A percentile compares a stretch with the other conserved stretches of the same genome.
Evolutionary conservation across 2,329 filamentous ascomycete species (phyloP).

Genomic region (Aspergillus udagawae): DNA sequence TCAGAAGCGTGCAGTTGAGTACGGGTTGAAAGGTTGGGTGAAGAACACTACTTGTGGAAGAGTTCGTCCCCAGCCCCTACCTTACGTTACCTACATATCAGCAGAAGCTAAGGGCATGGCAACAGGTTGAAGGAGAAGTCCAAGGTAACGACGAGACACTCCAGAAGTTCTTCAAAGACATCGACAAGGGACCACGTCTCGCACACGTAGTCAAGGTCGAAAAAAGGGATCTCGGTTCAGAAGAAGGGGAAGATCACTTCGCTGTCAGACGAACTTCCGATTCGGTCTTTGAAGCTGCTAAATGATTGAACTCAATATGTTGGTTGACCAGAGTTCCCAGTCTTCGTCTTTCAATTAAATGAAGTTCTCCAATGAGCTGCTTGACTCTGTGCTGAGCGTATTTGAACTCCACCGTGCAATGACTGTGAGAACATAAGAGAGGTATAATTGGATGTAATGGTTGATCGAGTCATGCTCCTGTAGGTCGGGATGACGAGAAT

Average conservation of each 20-base stretch:
- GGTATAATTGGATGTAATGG: not conserved
- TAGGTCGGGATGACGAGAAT: not conserved
- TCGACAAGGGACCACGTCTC: constrained; percentile 68
- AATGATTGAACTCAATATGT: not conserved
- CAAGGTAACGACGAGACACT: constrained; percentile 68
- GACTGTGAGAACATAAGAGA: not conserved
- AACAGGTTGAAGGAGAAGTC: constrained; percentile 81
- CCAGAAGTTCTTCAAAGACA: constrained; percentile 66
- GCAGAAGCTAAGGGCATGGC: not conserved
- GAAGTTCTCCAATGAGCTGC: not conserved
- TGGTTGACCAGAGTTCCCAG: not conserved
- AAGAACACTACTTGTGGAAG: constrained; percentile 45
- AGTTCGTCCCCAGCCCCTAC: constrained; percentile 24
- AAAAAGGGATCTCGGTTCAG: constrained; percentile 60
- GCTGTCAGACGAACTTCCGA: constrained; percentile 41
- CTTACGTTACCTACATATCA: not conserved
- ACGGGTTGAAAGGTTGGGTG: constrained; percentile 47
- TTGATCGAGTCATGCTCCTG: not conserved
- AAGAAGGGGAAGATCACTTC: constrained; percentile 67
- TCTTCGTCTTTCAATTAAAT: not conserved
- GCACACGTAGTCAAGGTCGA: constrained; percentile 73
- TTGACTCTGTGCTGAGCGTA: not conserved
- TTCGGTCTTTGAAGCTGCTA: constrained; percentile 19
- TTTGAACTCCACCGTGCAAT: not conserved
- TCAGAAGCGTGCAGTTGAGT: constrained; percentile 38